Evolutionary conservation across 2,329 filamentous ascomycete species (phyloP), one percentile per base, ranked within the genome.

Genomic region (Pseudopyricularia javanii): DNA sequence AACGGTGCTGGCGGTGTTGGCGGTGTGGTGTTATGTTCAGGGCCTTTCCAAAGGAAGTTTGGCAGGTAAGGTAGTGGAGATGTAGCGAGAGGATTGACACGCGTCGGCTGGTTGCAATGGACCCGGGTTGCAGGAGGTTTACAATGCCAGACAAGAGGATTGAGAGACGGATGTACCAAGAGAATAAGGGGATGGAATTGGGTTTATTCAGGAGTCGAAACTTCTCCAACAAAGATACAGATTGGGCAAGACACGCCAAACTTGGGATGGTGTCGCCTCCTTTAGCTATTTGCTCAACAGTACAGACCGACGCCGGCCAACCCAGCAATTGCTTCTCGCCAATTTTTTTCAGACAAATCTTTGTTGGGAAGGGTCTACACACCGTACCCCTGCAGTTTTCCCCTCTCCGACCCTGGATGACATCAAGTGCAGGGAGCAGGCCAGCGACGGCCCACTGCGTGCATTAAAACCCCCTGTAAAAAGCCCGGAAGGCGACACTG

Each of bases 331-430:
- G 28, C 37, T 43, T 56, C 60, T 61, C 61, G 62, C 60, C 62
- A 64, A 64, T 61, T 58, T 54, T 56, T 60, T 60, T 56, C 57
- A 45, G 40, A 45, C 24, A 24, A 58, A 56, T 57, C 63, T 59
- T 65, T 66, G 63, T 65, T 66, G 63, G 64, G 64, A 59, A 62
- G 57, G 53, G 49, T 40, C 47, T 37, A 17, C 45, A 22, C 37
- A 32, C 12, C 22, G 45, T 45, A 55, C 47, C 54, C 54, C 53
- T 53, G 35, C 47, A 47, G 52, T 50, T 43, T 48, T 53, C 45
- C 22, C 35, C 35, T 33, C 51, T 28, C 54, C 56, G 55, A 57
- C 57, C 56, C 55, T 56, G 53, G 56, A 51, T 54, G 49, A 47
- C 33, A 26, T 22, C 40, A 45, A 45, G 40, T 52, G 26, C 40